Evolutionary conservation across 306 rosid species (phyloP), one percentile per base, ranked within the genome.

Genomic region (Betula pendula): DNA sequence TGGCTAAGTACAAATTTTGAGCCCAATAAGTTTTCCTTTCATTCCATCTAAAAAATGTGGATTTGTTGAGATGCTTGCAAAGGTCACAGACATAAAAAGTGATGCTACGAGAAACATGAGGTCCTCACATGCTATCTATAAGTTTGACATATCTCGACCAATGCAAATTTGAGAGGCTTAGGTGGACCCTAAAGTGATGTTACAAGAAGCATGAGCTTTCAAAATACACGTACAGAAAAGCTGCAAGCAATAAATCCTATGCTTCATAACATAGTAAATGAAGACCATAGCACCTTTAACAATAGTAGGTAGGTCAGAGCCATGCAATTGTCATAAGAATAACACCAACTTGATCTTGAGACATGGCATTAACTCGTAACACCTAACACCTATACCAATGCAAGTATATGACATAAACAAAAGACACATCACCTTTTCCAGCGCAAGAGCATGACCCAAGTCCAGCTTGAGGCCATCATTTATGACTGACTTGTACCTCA

Each of bases 401-500:
- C 40, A 29, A 8, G 44, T 16, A 17, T 52, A 52, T 19, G 5
- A 10, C 45, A 71, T 42, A 71, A 35, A 12, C 15, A 44, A 24
- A 35, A 38, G 6, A 15, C 16, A 17, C 38, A 14, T 58, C 19
- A 92, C 98, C 97, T 92, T 92, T 82, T 95, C 98, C 33, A 95
- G 84, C 19, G 88, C 33, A 76, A 92, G 93, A 73, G 98, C 97
- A 42, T 22, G 84, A 35, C 85, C 91, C 50, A 95, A 88, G 72
- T 92, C 94, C 68, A 88, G 87, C 88, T 83, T 89, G 69, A 92
- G 70, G 75, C 98, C 98, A 74, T 95, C 98, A 66, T 92, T 95
- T 63, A 95, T 87, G 71, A 92, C 87, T 0, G 97, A 80, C 73
- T 95, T 95, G 79, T 92, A 92, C 85, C 89, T 88, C 90, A 90